phyloP scores from a whole-genome alignment of 495 filamentous ascomycete species.

The Acidomyces sp. region DNA sequence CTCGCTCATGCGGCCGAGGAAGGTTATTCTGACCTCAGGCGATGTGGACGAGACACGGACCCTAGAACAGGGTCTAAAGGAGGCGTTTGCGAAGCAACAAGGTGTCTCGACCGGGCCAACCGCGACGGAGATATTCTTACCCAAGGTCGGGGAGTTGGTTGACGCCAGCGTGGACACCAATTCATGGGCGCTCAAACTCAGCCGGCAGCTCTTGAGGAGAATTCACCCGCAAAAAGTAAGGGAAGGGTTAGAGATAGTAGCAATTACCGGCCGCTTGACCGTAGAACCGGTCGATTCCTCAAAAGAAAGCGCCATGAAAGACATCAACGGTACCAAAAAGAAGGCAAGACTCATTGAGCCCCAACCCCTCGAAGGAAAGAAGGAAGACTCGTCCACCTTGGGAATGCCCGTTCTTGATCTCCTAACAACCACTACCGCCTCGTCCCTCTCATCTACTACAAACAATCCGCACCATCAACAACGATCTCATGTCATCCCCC shows the following conservation, averaged over 20 bases:
- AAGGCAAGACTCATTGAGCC: constrained; percentile 32
- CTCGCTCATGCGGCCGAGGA: constrained; percentile 83
- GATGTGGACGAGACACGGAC: constrained; percentile 54
- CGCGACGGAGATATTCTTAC: constrained; percentile 50
- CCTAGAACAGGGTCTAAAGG: constrained; percentile 59
- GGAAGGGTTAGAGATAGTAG: constrained; percentile 78
- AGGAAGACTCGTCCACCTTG: constrained; percentile 7
- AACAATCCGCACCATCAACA: not conserved
- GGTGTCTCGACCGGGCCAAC: constrained; percentile 21
- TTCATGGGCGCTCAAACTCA: constrained; percentile 87
- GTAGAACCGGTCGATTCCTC: constrained; percentile 20
- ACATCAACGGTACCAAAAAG: constrained; percentile 55
- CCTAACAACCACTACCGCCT: constrained; percentile 43
- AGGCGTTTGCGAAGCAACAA: constrained; percentile 41
- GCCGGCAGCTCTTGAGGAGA: constrained; percentile 63
- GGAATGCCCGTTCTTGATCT: constrained; percentile 58
- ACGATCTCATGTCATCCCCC: constrained; percentile 42
- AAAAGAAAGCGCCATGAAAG: constrained; percentile 20
- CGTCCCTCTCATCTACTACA: constrained; percentile 50
- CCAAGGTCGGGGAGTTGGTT: constrained; percentile 51
- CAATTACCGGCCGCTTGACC: constrained; percentile 55
- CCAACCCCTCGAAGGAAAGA: constrained; percentile 28
- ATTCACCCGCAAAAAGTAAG: constrained; percentile 89
- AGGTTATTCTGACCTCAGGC: constrained; percentile 79
- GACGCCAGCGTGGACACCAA: constrained; percentile 96